Base-by-base conservation (phyloP, 163 green algal species). In the Scenedesmus sp. region DNA sequence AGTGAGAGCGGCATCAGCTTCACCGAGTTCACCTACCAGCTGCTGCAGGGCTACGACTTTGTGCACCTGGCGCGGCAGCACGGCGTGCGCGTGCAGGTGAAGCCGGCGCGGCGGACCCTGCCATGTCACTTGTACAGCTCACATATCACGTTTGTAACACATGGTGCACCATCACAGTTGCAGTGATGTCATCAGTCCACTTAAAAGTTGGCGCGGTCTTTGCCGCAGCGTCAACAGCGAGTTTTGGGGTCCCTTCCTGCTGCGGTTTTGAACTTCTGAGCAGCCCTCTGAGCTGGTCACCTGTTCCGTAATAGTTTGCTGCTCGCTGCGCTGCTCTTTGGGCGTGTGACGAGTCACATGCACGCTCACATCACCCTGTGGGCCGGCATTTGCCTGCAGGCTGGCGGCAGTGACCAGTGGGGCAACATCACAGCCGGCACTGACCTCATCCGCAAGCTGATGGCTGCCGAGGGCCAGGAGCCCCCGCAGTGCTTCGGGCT, bases 11-110 rank as follows among this genome's bases (percentile, higher is more conserved):
- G 98, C 89, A 99, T 99, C 93, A 98, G 93, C 89, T 99, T 98
- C 96, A 99, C 98, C 4, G 98, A 99, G 96, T 99, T 99, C 95
- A 98, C 97, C 5, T 99, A 99, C 94, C 98, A 99, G 95, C 96
- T 99, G 83, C 96, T 99, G 78, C 97, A 99, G 92, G 98, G 98
- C 20, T 99, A 99, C 91, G 98, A 99, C 94, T 99, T 99, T 94
- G 96, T 99, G 89, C 98, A 99, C 94, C 94, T 99, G 80, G 95
- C 95, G 86, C 89, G 89, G 26, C 84, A 97, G 37, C 93, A 98
- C n/a, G 96, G 96, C 40, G 97, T 99, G n/a, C 88, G 92, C 3
- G 96, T 99, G 83, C 97, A 98, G 95, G 95, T 96, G 83, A 49
- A 35, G 35, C 15, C 15, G 70, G 10, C 42, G 65, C n/a, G n/a